Evolutionary conservation across 495 filamentous ascomycete species (phyloP).

Genomic region (Podospora bellae-mahoneyi): DNA sequence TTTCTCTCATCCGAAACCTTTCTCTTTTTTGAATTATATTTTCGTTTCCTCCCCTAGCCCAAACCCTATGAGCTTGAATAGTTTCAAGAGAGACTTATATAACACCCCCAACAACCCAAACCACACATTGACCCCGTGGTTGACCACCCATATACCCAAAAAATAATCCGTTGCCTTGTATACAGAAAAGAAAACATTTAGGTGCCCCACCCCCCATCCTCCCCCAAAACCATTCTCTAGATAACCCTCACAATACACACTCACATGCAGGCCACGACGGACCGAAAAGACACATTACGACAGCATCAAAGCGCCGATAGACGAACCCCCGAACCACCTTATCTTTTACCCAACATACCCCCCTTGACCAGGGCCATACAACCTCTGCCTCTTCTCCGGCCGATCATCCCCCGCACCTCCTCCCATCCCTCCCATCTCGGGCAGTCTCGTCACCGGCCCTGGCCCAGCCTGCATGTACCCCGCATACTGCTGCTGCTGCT

Average conservation of each 20-base stretch:
- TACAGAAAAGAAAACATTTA: not conserved
- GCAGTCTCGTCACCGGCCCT: not conserved
- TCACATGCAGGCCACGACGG: not conserved
- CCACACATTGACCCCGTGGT: too few relatives aligned
- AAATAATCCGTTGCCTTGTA: not conserved
- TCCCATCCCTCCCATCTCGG: slow-evolving; percentile 1
- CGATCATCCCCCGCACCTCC: slow-evolving; percentile 31
- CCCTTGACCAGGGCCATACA: slow-evolving; percentile 35
- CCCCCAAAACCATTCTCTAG: not conserved
- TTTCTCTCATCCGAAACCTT: not conserved
- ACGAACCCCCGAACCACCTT: slow-evolving; percentile 10
- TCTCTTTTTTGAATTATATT: not conserved
- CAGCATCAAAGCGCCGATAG: not conserved
- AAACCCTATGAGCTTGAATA: not conserved
- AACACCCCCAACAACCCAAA: not conserved
- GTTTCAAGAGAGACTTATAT: not conserved
- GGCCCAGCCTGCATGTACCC: slow-evolving; percentile 32
- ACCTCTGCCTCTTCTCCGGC: slow-evolving; percentile 38
- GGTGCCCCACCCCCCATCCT: too few relatives aligned
- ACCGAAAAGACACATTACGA: not conserved
- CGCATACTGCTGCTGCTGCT: slow-evolving; percentile 29
- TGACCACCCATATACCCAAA: not conserved
- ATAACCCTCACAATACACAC: not conserved
- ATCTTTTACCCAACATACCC: slow-evolving; percentile 10
- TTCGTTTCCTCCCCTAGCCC: not conserved